Evolutionary conservation across 805 yeast species (phyloP), one percentile per base, ranked within the genome.

Genomic region (Wickerhamiella shivajii): DNA sequence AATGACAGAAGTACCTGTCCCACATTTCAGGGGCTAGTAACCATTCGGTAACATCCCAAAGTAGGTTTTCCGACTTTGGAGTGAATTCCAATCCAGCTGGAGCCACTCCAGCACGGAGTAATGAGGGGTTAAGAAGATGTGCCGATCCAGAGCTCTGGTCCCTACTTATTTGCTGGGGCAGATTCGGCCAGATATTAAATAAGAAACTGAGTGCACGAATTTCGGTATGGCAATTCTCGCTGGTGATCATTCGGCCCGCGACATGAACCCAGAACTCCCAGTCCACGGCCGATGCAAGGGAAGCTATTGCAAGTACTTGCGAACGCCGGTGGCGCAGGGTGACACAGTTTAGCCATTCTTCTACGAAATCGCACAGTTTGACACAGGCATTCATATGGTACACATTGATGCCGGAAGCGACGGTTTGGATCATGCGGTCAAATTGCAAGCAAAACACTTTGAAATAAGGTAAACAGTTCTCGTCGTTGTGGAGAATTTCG

Each of bases 221-320:
- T 40, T 77, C 71, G 15, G 67, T 64, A 42, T 70, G 74, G 42
- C 71, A 61, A 50, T 69, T 78, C 28, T 69, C 71, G 6, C 81
- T 69, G 6, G 59, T 47, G n/a, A 80, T 51, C 74, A 80, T 67
- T 37, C 69, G 59, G 38, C 67, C 55, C 10, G 61, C 52, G 11
- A 77, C 74, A 34, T 63, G 60, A 5, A 76, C 51, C 93, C 93
- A 81, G 47, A 83, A 80, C 32, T 60, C 57, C 90, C 93, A 81
- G 55, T 77, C 69, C 16, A 79, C 53, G 6, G 48, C 52, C 3
- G 41, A 40, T 20, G 42, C 48, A 18, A 37, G 41, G 31, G 42
- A 44, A 12, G 40, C 40, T n/a, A 40, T 34, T 8, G 44, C 52
- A 21, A 44, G 47, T 12, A 41, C 44, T 13, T 34, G 39, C 9